Percentiles rank a stretch among this genome's conserved stretches.
These are phyloP conservation scores for Starmerella bacillaris DNA, from an alignment of 805 yeast genomes.

Conservation along the genomic window DNA sequence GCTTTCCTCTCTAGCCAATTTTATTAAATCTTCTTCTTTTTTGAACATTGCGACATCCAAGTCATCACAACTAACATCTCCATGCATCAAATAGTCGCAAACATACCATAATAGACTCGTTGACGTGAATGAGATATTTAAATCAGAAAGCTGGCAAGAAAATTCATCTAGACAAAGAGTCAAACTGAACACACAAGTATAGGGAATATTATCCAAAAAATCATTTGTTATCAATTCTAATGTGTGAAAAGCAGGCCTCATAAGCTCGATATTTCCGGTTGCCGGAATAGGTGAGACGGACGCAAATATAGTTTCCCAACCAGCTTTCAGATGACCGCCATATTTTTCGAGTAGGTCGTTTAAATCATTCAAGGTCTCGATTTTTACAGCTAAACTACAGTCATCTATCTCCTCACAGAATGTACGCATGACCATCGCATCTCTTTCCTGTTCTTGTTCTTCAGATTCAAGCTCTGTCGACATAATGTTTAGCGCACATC, in stretches of 20 bases:
- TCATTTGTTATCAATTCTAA: slow-evolving; percentile 74
- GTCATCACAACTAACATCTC: slow-evolving; percentile 1
- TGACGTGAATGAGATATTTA: slow-evolving; percentile 79
- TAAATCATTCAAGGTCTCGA: slow-evolving; percentile 42
- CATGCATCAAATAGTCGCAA: slow-evolving; percentile 45
- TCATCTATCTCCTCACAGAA: slow-evolving; percentile 29
- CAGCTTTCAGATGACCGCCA: slow-evolving; percentile 41
- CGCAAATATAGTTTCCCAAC: slow-evolving; percentile 58
- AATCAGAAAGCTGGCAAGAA: slow-evolving; percentile 49
- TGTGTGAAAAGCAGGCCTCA: slow-evolving; percentile 60
- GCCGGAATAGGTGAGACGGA: slow-evolving; percentile 26
- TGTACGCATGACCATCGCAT: slow-evolving; percentile 30
- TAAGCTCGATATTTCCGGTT: slow-evolving; percentile 25
- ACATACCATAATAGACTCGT: slow-evolving; percentile 84
- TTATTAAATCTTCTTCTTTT: slow-evolving; percentile 15
- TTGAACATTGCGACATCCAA: neutral
- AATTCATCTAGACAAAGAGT: slow-evolving; percentile 59
- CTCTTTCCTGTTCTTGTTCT: neutral
- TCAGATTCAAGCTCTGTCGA: slow-evolving; percentile 15
- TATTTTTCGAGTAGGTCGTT: slow-evolving; percentile 61
- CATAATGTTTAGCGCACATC: slow-evolving; percentile 24
- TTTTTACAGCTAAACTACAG: slow-evolving; percentile 50
- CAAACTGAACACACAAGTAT: slow-evolving; percentile 40
- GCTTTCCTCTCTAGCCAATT: slow-evolving; percentile 15
- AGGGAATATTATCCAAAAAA: slow-evolving; percentile 56